phyloP scores from a whole-genome alignment of 768 basidiomycete species.

The Calocybe cyanea region DNA sequence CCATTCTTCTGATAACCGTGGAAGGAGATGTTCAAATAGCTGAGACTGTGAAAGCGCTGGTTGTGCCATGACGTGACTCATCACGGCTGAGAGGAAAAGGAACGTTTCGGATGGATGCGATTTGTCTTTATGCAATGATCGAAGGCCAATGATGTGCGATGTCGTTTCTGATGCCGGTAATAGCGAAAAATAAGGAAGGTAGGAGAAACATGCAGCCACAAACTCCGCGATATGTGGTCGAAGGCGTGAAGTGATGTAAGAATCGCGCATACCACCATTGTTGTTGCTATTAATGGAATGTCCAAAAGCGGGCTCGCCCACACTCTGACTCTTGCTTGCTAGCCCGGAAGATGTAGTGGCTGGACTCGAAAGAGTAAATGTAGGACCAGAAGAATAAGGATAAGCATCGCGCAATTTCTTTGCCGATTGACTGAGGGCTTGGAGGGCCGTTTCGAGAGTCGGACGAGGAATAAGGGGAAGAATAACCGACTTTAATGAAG shows the following conservation, averaged over 20 bases:
- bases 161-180: constrained; percentile 26
- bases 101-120: constrained; percentile 75
- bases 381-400: constrained; percentile 64
- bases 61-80: constrained; percentile 62
- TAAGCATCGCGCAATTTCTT: constrained; percentile 78
- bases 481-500: constrained; percentile 66
- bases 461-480: constrained; percentile 83
- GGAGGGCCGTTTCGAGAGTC: constrained; percentile 68
- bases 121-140: constrained; percentile 57
- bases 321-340: constrained; percentile 17
- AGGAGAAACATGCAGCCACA: constrained; percentile 72
- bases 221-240: constrained; percentile 76
- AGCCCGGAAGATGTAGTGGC: constrained; percentile 28
- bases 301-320: constrained; percentile 22
- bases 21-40: constrained; percentile 53
- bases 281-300: constrained; percentile 14
- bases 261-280: constrained; percentile 71
- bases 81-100: constrained; percentile 64
- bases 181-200: constrained; percentile 82
- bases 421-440: constrained; percentile 63
- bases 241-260: constrained; percentile 72
- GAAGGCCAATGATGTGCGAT: constrained; percentile 39
- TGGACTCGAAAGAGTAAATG: constrained; percentile 23
- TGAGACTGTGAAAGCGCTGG: constrained; percentile 62
- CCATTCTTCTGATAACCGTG: constrained; percentile 73